Evolutionary conservation across 148 eudicot genomes (phyloP).

Genomic region (Cornus florida): DNA sequence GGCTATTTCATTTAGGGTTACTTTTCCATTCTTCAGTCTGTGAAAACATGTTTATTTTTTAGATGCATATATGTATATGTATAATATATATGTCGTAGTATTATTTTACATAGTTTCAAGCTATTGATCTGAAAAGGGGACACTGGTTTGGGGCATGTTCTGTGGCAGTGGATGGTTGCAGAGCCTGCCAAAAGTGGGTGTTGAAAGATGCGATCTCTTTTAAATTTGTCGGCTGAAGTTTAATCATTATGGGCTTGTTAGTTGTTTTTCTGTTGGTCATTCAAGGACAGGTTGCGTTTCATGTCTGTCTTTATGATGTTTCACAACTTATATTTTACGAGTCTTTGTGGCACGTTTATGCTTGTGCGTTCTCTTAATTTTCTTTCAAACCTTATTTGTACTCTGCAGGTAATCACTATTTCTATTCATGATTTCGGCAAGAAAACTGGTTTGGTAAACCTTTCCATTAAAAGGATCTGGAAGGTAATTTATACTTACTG

Average conservation of each 20-base stretch:
- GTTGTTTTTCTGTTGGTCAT: not conserved
- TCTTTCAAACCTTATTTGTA: not conserved
- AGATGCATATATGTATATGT: too few relatives aligned
- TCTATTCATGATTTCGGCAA: slow-evolving; percentile 25
- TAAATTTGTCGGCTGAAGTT: not conserved
- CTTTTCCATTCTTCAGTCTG: too few relatives aligned
- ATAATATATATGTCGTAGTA: too few relatives aligned
- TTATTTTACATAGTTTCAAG: too few relatives aligned
- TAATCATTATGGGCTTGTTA: not conserved
- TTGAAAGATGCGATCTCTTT: too few relatives aligned
- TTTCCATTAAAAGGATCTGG: slow-evolving; percentile 33
- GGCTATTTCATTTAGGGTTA: too few relatives aligned
- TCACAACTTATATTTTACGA: not conserved
- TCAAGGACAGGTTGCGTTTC: not conserved
- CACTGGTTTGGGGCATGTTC: too few relatives aligned
- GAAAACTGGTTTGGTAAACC: slow-evolving; percentile 39
- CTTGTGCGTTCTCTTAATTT: not conserved
- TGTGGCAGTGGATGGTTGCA: too few relatives aligned
- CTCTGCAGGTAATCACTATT: slow-evolving; percentile 39
- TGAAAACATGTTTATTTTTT: too few relatives aligned
- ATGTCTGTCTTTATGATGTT: not conserved
- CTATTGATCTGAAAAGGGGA: too few relatives aligned
- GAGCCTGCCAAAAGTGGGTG: too few relatives aligned
- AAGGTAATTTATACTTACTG: slow-evolving; percentile 29
- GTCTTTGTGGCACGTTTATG: not conserved